Evolutionary conservation across 202 grass and related monocot genomes (phyloP).

Genomic region (Cymbopogon flexuosus): DNA sequence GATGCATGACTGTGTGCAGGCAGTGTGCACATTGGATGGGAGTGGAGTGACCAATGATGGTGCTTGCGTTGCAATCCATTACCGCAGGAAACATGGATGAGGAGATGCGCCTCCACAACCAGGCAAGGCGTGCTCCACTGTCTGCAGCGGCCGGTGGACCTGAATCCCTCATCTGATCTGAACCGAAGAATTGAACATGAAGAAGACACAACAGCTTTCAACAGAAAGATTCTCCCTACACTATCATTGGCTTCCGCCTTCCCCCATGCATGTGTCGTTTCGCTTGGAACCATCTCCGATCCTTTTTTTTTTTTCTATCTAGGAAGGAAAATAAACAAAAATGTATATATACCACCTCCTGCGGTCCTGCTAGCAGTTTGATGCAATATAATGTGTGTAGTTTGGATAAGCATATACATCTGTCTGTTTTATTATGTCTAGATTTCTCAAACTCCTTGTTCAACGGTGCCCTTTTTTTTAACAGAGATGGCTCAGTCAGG

Average conservation of each 20-base stretch:
- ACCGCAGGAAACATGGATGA: slow-evolving; percentile 5
- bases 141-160: not conserved
- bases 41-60: slow-evolving; percentile 20
- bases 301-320: not conserved
- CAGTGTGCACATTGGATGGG: not conserved
- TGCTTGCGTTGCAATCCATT: slow-evolving; percentile 9
- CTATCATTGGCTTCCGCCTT: not conserved
- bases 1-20: not conserved
- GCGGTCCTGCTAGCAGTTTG: not conserved
- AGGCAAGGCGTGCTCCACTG: slow-evolving; percentile 36
- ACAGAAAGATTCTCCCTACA: slow-evolving; percentile 19
- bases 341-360: not conserved
- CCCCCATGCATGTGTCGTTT: slow-evolving; percentile 13
- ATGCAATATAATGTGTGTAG: not conserved
- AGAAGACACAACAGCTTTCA: not conserved
- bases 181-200: not conserved
- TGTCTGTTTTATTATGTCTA: not conserved
- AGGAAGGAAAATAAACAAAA: not conserved
- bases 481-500: no score
- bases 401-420: not conserved
- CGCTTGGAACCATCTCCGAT: slow-evolving; percentile 7
- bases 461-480: no score
- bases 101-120: slow-evolving; percentile 26
- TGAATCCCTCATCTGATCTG: not conserved
- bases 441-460: not conserved